These are phyloP conservation scores for Aureobasidium musti DNA, from an alignment of 2,329 filamentous ascomycete species.

Conservation along the genomic window DNA sequence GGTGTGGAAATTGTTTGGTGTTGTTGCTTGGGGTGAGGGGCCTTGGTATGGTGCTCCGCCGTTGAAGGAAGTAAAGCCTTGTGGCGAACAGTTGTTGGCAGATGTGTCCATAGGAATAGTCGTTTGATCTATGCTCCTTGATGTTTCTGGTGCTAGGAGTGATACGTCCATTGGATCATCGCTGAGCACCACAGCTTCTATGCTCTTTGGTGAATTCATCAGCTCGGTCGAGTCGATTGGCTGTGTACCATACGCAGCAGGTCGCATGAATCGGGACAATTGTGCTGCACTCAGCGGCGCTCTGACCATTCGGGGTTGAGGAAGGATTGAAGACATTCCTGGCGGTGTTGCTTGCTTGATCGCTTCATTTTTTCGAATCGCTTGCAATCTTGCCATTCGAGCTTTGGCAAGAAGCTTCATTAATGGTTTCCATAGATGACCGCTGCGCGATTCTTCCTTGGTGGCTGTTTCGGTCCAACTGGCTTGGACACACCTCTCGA, in stretches of 20 bases:
- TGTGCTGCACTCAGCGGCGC: conserved; percentile 42
- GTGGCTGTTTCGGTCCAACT: conserved; percentile 43
- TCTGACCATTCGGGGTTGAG: conserved; percentile 36
- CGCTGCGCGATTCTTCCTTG: conserved; percentile 43
- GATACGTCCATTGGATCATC: conserved; percentile 31
- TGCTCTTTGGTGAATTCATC: conserved; percentile 37
- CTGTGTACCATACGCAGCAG: conserved; percentile 39
- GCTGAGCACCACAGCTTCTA: conserved; percentile 27
- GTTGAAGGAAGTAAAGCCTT: neutral
- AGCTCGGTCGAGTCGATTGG: conserved; percentile 41
- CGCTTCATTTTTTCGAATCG: conserved; percentile 46
- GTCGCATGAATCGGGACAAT: conserved; percentile 39
- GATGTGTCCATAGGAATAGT: neutral
- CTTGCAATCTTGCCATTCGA: conserved; percentile 54
- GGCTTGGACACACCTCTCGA: conserved; percentile 51
- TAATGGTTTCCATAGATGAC: conserved; percentile 65
- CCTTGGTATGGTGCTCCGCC: neutral
- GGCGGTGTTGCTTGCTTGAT: conserved; percentile 24
- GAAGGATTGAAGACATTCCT: neutral
- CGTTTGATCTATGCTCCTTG: neutral
- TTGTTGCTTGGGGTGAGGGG: neutral
- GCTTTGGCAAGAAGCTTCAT: conserved; percentile 63
- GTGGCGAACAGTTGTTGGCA: neutral
- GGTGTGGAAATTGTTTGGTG: too few species aligned
- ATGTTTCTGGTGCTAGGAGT: neutral